Conservation (phyloP, 1,284 basidiomycete species). For the Marasmius oreades region DNA sequence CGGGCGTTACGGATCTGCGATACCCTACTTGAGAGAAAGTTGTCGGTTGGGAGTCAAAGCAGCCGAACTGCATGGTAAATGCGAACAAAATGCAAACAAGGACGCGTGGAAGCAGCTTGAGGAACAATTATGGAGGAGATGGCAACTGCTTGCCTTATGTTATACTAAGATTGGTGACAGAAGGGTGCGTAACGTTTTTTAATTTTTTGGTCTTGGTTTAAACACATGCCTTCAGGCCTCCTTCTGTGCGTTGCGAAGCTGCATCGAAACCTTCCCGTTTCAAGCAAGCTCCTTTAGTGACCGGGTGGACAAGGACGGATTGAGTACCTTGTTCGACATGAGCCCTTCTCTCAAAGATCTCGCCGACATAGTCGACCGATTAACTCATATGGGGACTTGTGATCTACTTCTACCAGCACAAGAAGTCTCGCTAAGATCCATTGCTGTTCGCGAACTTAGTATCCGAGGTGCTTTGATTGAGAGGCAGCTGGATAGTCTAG, state of each 20-base stretch:
- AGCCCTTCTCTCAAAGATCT: conserved; percentile 48
- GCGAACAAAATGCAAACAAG: conserved; percentile 29
- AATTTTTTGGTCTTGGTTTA: not conserved
- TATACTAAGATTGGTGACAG: conserved; percentile 70
- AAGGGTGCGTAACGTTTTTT: conserved; percentile 38
- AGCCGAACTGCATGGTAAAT: conserved; percentile 26
- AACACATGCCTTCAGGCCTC: conserved; percentile 42
- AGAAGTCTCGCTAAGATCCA: conserved; percentile 41
- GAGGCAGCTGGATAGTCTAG: conserved; percentile 53
- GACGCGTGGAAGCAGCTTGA: conserved; percentile 58
- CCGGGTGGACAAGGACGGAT: conserved; percentile 25
- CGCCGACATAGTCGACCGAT: conserved; percentile 53
- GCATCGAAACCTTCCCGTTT: conserved; percentile 54
- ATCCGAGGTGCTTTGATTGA: conserved; percentile 56
- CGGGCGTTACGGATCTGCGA: conserved; percentile 52
- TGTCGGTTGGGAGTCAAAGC: conserved; percentile 52
- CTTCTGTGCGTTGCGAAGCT: conserved; percentile 51
- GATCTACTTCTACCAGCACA: conserved; percentile 53
- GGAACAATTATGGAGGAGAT: conserved; percentile 64
- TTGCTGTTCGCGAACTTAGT: conserved; percentile 20
- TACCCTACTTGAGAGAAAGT: conserved; percentile 61
- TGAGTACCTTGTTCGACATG: conserved; percentile 32
- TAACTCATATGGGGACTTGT: conserved; percentile 61
- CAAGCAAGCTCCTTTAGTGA: conserved; percentile 31
- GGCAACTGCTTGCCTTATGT: conserved; percentile 78